Evolutionary conservation across 371 early-diverging fungal species (phyloP).

Genomic region (Mortierella sp.): DNA sequence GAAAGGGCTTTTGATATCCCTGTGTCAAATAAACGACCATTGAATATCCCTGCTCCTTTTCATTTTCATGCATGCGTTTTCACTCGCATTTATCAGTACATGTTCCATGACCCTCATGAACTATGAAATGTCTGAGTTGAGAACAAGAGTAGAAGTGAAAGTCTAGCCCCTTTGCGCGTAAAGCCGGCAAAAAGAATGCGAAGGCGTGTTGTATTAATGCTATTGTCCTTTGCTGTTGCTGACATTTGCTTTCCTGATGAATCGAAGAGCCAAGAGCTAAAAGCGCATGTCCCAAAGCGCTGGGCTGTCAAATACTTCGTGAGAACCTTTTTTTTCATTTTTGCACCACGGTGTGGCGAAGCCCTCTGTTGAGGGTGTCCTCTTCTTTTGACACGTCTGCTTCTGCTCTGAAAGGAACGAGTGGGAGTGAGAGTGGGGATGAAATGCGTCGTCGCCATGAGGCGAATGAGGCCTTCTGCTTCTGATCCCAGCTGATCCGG

Average conservation of each 20-base stretch:
- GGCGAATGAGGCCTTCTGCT: not conserved
- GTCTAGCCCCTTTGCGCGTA: conserved; percentile 4
- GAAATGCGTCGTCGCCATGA: not conserved
- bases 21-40: not conserved
- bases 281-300: not conserved
- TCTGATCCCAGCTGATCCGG: conserved; percentile 10
- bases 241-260: not conserved
- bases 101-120: not conserved
- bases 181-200: not conserved
- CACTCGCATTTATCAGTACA: not conserved
- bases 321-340: too few relatives aligned
- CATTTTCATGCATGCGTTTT: not conserved
- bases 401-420: not conserved
- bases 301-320: too few relatives aligned
- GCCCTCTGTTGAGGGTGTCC: not conserved
- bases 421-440: not conserved
- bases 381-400: not conserved
- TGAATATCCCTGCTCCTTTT: not conserved
- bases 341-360: not conserved
- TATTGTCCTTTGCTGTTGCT: too few relatives aligned
- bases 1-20: conserved; percentile 32
- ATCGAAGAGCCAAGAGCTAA: not conserved
- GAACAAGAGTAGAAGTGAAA: not conserved
- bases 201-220: not conserved
- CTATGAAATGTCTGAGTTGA: not conserved